Base-by-base conservation (phyloP, 1,284 basidiomycete genomes). In the Rugosomyces carneus region DNA sequence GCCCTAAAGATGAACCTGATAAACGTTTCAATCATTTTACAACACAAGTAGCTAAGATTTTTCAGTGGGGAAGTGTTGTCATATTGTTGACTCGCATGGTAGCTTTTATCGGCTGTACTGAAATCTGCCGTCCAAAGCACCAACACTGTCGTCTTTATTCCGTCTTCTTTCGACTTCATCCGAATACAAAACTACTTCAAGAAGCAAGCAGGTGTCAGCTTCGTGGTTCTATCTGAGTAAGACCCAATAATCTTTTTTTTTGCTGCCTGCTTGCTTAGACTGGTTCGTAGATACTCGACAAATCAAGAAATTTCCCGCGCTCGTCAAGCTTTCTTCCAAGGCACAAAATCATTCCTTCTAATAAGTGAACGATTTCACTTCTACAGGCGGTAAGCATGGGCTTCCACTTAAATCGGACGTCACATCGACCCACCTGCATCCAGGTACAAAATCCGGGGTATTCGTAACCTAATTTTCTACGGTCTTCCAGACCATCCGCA, bases 361-460 rank as follows among this genome's bases (percentile, higher is more conserved):
- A 74, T 98, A 55, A 97, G 91, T 50, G 96, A 99, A 63, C 81
- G 96, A 16, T 97, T 98, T 72, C 93, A 99, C 66, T 99, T 99
- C 64, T 99, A 94, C 76, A 80, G 91, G 51, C 77, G 93, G 80
- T 87, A 53, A 37, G 69, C 57, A 32, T 23, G 6, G 3, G 24
- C 21, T 41, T 2, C n/a, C 36, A 31, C 11, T 8, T 4, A 31
- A n/a, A 11, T 31, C 13, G 3, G 13, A 11, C 29, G 13, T n/a
- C 7, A 8, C 24, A 26, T 26, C 24, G 10, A n/a, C n/a, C 23
- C 32, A 37, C 10, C 10, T 39, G 19, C 18, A 24, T 49, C 20
- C 57, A 90, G 90, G 44, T 96, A 96, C 69, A 90, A 89, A 55
- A 78, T 97, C 39, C 75, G 94, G 54, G 96, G 95, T 6, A 89